Evolutionary conservation across 352 stramenopile species (phyloP), one percentile per base, ranked within the genome.

Genomic region (Globisporangium iwayamae): DNA sequence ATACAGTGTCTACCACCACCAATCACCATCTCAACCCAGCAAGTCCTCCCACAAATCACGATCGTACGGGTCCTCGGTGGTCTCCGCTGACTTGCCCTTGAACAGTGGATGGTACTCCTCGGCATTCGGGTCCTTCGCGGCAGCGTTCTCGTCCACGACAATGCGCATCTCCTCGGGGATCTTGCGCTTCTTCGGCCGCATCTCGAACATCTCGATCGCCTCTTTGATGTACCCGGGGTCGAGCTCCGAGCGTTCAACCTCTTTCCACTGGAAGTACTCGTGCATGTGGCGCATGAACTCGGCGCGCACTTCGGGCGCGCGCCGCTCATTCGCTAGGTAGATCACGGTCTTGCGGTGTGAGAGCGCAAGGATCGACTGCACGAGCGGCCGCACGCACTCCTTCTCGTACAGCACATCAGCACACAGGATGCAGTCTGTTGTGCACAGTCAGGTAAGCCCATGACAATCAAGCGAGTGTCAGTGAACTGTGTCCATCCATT

Each of bases 321-420:
- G 81, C 6, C 82, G 76, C 50, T 94, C 85, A 56, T 92, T 94
- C 14, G 83, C 83, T 41, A 94, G 68, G 43, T 83, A 90, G 46
- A 94, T 80, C 16, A 90, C 74, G 9, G 81, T 91, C 73, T 90
- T 91, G 47, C 83, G 81, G 67, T 92, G 82, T 48, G 78, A 82
- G 4, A 94, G 65, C 60, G 85, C 83, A 47, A 94, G 60, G 54
- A 94, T 75, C 30, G 83, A 92, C 72, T 94, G 81, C 66, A 94
- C 75, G 25, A 94, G 56, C 34, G 85, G 85, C 36, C 81, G 78
- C 53, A 94, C 81, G 32, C 76, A 87, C 16, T 78, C 76, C 50
- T 90, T 91, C 63, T 94, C 85, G 66, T 92, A 94, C 55, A 94
- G 71, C 32, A 92, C 83, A 63, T 94, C 85, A 0, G 85, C 85